Conservation (phyloP, 495 filamentous ascomycete genomes). For the Aspergillus carlsbadensis region DNA sequence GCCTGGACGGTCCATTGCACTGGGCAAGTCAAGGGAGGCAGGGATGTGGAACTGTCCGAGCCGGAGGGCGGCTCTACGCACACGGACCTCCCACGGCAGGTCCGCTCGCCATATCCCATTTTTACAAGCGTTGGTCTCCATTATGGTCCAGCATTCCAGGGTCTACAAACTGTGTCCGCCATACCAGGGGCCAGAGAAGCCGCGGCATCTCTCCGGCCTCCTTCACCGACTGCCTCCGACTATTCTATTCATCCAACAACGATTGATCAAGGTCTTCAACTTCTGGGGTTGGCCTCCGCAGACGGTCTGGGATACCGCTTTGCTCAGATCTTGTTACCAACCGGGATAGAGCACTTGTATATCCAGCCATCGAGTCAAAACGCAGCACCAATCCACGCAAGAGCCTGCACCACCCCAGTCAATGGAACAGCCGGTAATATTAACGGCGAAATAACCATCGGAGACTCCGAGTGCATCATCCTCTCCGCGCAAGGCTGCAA, state of each 20-base stretch:
- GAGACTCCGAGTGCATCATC: neutral
- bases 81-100: neutral
- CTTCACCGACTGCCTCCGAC: neutral
- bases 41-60: too few species aligned
- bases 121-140: slow-evolving; percentile 26
- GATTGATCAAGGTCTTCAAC: slow-evolving; percentile 17
- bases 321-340: neutral
- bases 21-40: slow-evolving; percentile 27
- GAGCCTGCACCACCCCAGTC: neutral
- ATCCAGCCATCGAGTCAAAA: neutral
- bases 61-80: too few species aligned
- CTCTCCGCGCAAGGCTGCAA: slow-evolving; percentile 3
- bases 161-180: slow-evolving; percentile 25
- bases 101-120: neutral
- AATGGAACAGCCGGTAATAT: neutral
- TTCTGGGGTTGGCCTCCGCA: slow-evolving; percentile 6
- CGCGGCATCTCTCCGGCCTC: neutral
- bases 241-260: neutral
- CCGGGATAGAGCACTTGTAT: neutral
- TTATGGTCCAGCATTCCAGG: slow-evolving; percentile 30
- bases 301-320: neutral
- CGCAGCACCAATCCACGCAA: neutral
- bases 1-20: slow-evolving; percentile 41
- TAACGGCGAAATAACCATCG: neutral
- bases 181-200: neutral